Conservation (phyloP, 495 filamentous ascomycete species). For the Clohesyomyces aquaticus region DNA sequence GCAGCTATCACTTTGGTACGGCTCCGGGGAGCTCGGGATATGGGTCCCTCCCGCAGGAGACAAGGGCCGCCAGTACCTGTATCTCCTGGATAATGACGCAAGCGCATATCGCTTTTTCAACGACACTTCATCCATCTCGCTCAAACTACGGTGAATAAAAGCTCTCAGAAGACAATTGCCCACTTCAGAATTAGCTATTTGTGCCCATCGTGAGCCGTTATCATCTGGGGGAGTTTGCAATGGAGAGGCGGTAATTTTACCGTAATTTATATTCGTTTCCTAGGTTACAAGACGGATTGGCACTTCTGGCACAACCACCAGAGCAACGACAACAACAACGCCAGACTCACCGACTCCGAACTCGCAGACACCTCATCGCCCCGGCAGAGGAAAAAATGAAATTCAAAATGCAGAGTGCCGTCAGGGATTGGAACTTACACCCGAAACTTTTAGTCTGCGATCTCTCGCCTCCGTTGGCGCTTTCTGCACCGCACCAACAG, state of each 20-base stretch:
- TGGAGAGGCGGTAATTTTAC: too few species aligned
- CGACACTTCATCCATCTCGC: background rate
- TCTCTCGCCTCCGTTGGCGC: background rate
- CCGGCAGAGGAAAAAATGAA: too few species aligned
- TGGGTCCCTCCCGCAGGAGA: constrained; percentile 5
- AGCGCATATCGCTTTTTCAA: constrained; percentile 5
- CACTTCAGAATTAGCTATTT: background rate
- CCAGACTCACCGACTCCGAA: too few species aligned
- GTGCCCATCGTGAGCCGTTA: too few species aligned
- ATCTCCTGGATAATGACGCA: constrained; percentile 23
- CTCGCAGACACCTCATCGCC: too few species aligned
- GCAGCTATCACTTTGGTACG: background rate
- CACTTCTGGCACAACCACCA: too few species aligned
- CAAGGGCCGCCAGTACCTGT: background rate
- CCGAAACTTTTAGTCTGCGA: background rate
- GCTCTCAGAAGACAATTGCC: background rate
- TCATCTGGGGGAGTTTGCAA: too few species aligned
- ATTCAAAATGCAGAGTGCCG: background rate
- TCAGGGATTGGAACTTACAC: background rate
- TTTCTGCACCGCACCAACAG: background rate
- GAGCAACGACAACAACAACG: too few species aligned
- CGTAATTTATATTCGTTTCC: too few species aligned
- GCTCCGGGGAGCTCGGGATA: constrained; percentile 10
- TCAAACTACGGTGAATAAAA: background rate
- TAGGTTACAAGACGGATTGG: too few species aligned